Evolutionary conservation across 2,329 filamentous ascomycete genomes (phyloP), one percentile per base, ranked within the genome.

Genomic region (Davidsoniella virescens): DNA sequence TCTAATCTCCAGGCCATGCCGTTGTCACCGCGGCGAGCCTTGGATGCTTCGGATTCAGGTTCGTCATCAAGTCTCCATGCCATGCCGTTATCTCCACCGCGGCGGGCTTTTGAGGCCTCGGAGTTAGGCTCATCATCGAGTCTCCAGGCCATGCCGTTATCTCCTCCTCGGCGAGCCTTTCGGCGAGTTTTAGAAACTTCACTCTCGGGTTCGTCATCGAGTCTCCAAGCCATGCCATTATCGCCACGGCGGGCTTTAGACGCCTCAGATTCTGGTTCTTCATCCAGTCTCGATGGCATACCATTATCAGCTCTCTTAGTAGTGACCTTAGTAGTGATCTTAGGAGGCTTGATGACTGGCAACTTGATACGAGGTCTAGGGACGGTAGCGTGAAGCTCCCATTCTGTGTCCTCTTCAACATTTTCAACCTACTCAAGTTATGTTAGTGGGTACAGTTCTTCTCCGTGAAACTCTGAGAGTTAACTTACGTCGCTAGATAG

Each of bases 381-480:
- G 10, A 40, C 18, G 29, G 29, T 36, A 18, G 29, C 40, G 26
- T 49, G 46, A 6, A 52, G 38, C n/a, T 52, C 42, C 42, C 46
- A 45, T 14, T 23, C 42, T 6, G 18, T 41, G 17, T 52, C 46
- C 25, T 49, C 47, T 37, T 52, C 46, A 14, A 49, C 40, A 38
- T 16, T 49, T 16, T 44, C 40, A 25, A 52, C 50, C 50, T 52
- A 26, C n/a, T 60, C 20, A 9, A 14, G 17, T 23, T 10, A 6
- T 12, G 47, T 50, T 50, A 50, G 47, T 50, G 20, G 37, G 3
- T 18, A 16, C 26, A 18, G 20, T 49, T 18, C 10, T n/a, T 25
- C 12, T 12, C 14, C 26, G n/a, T 45, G 9, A n/a, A 26, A 36
- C 4, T 93, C 82, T 79, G 79, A 50, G 16, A 26, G 23, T 5